Percentiles rank a stretch among this genome's conserved stretches.
Evolutionary conservation across 257 asterid genomes (phyloP).

Genomic region (Thymus quinquecostatus): DNA sequence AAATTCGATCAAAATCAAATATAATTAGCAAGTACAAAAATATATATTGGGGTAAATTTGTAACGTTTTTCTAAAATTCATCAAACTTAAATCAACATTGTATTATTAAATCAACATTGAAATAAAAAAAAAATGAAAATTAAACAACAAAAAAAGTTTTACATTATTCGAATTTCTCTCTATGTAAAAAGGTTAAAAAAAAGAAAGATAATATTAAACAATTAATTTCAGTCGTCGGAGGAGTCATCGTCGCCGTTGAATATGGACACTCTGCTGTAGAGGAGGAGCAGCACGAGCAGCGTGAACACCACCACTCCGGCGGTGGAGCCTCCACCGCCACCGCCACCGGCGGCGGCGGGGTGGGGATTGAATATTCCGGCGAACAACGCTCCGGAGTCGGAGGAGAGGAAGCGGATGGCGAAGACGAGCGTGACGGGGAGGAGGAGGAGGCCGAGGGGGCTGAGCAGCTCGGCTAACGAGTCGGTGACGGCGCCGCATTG

Average conservation of each 20-base stretch:
- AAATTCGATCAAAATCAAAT: too few species aligned
- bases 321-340: slow-evolving; percentile 58
- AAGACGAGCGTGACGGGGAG: slow-evolving; percentile 64
- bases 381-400: slow-evolving; percentile 52
- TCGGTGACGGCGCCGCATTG: slow-evolving; percentile 58
- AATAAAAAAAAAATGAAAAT: not conserved
- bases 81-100: too few species aligned
- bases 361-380: slow-evolving; percentile 55
- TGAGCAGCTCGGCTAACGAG: slow-evolving; percentile 59
- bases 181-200: too few species aligned
- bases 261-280: slow-evolving; percentile 51
- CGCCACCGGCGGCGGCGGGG: slow-evolving; percentile 44
- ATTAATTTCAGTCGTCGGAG: slow-evolving; percentile 20
- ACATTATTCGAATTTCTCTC: too few species aligned
- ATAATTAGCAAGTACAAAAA: too few species aligned
- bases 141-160: not conserved
- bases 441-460: slow-evolving; percentile 62
- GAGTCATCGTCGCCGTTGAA: slow-evolving; percentile 66
- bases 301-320: slow-evolving; percentile 60
- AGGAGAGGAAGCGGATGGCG: slow-evolving; percentile 61
- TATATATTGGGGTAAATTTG: too few species aligned
- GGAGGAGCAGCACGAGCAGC: slow-evolving; percentile 51
- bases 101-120: too few species aligned
- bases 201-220: not conserved
- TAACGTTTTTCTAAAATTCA: too few species aligned